Evolutionary conservation across 2,329 filamentous ascomycete genomes (phyloP), one percentile per base, ranked within the genome.

Genomic region (Thermothelomyces thermophilus): DNA sequence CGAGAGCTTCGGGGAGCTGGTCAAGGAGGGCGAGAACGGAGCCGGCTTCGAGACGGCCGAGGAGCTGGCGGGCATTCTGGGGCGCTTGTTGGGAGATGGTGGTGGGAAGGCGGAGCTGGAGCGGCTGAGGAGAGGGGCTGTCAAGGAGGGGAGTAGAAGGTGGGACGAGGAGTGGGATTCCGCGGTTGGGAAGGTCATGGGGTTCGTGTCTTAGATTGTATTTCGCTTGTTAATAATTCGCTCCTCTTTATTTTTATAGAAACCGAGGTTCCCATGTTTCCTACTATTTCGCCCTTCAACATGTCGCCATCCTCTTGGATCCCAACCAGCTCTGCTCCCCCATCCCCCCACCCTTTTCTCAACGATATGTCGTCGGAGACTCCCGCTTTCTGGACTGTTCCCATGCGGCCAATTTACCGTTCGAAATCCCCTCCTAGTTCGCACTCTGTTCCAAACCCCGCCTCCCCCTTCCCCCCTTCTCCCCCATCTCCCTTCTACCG

Each of bases 91-190:
- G 49, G 58, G 30, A 2, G 41, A 17, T n/a, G 30, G 68, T 6
- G 59, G 59, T 0, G 74, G 74, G 0, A 70, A 69, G 8, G 63
- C 66, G 5, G 74, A 86, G 60, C 68, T 96, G 35, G 70, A 70
- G 31, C 68, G 36, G 3, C 65, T 95, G 59, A 86, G 80, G 60
- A 63, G 71, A 35, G 90, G 90, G 0, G 90, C 90, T 1, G 66
- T 82, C 26, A 71, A 76, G 55, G 90, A 97, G 66, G 88, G 88
- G 31, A 73, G 73, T 37, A 73, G 84, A 49, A 77, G 91, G 40
- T 98, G 93, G 93, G 85, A 94, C 60, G 86, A 90, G 58, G 90
- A 96, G 64, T 98, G 93, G 93, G 82, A 94, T 72, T 76, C 79
- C 9, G 83, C 95, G 39, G 86, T 90, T 7, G 88, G 85, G 10